Evolutionary conservation across 345 rosid genomes (phyloP).

Genomic region (Rhizophora mangle): DNA sequence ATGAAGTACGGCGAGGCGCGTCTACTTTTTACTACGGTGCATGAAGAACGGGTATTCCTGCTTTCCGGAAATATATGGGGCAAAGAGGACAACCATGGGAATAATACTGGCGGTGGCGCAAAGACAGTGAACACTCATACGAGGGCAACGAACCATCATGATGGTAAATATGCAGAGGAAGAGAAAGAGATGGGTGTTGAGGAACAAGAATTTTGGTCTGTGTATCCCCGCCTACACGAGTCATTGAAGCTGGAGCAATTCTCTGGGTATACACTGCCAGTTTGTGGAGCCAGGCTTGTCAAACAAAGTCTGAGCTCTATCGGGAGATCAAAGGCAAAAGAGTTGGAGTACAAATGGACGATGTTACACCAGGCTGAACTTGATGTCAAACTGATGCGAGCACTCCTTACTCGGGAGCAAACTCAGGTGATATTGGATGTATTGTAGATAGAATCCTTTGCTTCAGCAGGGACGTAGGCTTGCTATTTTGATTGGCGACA

Average conservation of each 20-base stretch:
- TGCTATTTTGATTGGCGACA: too few species aligned
- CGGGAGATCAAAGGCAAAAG: conserved; percentile 3
- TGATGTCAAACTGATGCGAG: conserved; percentile 14
- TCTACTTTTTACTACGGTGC: background rate
- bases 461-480: too few species aligned
- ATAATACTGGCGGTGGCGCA: background rate
- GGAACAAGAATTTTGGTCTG: background rate
- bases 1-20: background rate
- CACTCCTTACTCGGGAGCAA: conserved; percentile 6
- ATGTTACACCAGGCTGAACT: conserved; percentile 6
- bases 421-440: background rate
- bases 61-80: conserved; percentile 21
- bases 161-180: background rate
- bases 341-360: conserved; percentile 19
- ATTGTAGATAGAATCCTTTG: background rate
- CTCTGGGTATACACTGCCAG: background rate
- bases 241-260: conserved; percentile 1
- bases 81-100: background rate
- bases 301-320: conserved; percentile 7
- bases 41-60: conserved; percentile 10
- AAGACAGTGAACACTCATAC: too few species aligned
- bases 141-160: too few species aligned
- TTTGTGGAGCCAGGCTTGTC: background rate
- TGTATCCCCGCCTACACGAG: conserved; percentile 1
- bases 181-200: background rate